phyloP scores from a whole-genome alignment of 2,329 filamentous ascomycete genomes.

The Claviceps sp. region DNA sequence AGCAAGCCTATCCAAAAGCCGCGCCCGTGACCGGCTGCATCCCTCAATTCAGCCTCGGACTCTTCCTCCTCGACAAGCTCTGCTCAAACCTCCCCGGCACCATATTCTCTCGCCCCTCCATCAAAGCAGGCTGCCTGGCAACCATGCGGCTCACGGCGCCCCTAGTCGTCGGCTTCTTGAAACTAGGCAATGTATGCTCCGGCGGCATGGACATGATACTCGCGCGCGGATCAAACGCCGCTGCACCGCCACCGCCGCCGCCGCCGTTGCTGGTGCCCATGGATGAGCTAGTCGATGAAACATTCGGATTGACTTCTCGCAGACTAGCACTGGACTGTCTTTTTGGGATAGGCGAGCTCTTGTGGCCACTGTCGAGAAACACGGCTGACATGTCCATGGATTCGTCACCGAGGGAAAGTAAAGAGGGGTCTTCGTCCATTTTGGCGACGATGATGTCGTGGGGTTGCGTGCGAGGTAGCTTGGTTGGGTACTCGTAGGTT shows the following conservation, averaged over 20 bases:
- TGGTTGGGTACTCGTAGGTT: constrained; percentile 67
- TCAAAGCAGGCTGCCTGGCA: constrained; percentile 17
- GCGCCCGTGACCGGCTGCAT: not conserved
- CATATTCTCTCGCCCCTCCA: constrained; percentile 39
- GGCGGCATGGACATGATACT: constrained; percentile 28
- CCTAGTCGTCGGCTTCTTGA: constrained; percentile 27
- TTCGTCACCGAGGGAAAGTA: not conserved
- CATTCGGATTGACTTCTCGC: constrained; percentile 42
- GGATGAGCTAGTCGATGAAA: constrained; percentile 26
- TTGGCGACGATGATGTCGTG: constrained; percentile 31
- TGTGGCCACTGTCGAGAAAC: constrained; percentile 11
- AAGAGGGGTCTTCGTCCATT: constrained; percentile 18
- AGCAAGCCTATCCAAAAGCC: no score
- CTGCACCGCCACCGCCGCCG: constrained; percentile 6
- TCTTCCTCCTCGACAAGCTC: constrained; percentile 38
- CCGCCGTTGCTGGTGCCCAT: constrained; percentile 7
- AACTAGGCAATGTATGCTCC: constrained; percentile 31
- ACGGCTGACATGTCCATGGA: constrained; percentile 23
- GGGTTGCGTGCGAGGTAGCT: constrained; percentile 58
- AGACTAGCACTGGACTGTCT: constrained; percentile 24
- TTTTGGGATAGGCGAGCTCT: constrained; percentile 13
- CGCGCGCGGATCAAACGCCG: constrained; percentile 28
- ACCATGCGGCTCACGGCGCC: constrained; percentile 18
- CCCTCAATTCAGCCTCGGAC: constrained; percentile 31
- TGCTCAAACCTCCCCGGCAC: constrained; percentile 31